A percentile compares a stretch with the other conserved stretches of the same genome.
These are phyloP conservation scores for Triticum urartu DNA, from an alignment of 176 grass and related monocot genomes.

Conservation along the genomic window DNA sequence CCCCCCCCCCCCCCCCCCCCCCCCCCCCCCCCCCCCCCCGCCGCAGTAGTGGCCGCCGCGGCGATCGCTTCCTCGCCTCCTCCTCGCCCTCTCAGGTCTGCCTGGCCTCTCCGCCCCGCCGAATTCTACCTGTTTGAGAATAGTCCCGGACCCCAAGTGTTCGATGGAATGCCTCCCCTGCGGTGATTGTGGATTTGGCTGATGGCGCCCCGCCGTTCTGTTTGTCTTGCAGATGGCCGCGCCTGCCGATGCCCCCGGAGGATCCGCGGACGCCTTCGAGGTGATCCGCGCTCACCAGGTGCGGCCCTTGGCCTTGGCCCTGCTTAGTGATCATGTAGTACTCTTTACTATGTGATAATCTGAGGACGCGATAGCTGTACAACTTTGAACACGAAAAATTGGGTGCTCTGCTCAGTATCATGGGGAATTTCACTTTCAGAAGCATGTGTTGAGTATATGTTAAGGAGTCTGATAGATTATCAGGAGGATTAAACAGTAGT, in stretches of 20 bases:
- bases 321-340: not conserved
- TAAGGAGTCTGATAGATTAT: not conserved
- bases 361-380: not conserved
- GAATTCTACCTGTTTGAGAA: too few species aligned
- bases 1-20: too few species aligned
- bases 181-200: not conserved
- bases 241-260: conserved; percentile 37
- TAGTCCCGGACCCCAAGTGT: not conserved
- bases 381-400: not conserved
- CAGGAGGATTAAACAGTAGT: not conserved
- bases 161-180: conserved; percentile 2
- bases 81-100: conserved; percentile 38
- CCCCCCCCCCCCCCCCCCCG: not conserved
- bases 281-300: conserved; percentile 86
- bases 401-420: not conserved
- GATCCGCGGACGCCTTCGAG: conserved; percentile 61
- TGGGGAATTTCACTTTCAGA: not conserved
- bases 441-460: not conserved
- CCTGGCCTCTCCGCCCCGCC: not conserved
- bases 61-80: conserved; percentile 27
- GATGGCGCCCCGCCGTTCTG: not conserved
- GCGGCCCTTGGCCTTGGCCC: not conserved
- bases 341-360: not conserved
- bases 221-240: conserved; percentile 54
- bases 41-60: not conserved